A percentile compares a stretch with the other conserved stretches of the same genome.
Evolutionary conservation across 148 eudicot species (phyloP).

Genomic region (Diospyros lotus): DNA sequence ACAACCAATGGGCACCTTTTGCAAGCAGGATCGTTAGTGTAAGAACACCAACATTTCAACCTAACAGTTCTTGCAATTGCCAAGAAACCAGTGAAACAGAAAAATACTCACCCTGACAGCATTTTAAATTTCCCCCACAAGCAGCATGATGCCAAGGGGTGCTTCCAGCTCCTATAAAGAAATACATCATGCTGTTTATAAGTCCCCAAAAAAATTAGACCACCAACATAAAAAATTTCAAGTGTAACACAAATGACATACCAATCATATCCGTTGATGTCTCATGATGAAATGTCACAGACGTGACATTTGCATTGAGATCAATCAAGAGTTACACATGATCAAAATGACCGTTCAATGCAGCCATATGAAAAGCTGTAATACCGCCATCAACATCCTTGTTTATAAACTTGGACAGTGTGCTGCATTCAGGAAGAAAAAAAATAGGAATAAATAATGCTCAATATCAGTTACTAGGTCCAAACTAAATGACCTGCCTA

Average conservation of each 20-base stretch:
- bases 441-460: background rate
- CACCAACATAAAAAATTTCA: background rate
- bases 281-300: conserved; percentile 94
- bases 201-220: background rate
- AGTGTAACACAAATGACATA: conserved; percentile 22
- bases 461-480: background rate
- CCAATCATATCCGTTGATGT: conserved; percentile 97
- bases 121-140: conserved; percentile 91
- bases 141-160: conserved; percentile 99
- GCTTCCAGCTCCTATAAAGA: conserved; percentile 85
- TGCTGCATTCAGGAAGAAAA: conserved; percentile 41
- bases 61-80: background rate
- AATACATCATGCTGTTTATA: background rate
- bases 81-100: conserved; percentile 9
- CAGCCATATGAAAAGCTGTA: conserved; percentile 98
- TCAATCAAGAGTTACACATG: conserved; percentile 88
- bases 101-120: conserved; percentile 71
- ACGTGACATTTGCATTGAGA: conserved; percentile 78
- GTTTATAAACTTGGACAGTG: conserved; percentile 78
- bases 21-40: conserved; percentile 73
- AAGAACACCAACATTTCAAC: conserved; percentile 1
- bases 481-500: too few species aligned
- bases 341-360: conserved; percentile 83
- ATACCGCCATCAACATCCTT: conserved; percentile 98
- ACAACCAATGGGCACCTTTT: conserved; percentile 78